Base-by-base conservation (phyloP, 208 protist genomes). In the Novymonas esmeraldas region DNA sequence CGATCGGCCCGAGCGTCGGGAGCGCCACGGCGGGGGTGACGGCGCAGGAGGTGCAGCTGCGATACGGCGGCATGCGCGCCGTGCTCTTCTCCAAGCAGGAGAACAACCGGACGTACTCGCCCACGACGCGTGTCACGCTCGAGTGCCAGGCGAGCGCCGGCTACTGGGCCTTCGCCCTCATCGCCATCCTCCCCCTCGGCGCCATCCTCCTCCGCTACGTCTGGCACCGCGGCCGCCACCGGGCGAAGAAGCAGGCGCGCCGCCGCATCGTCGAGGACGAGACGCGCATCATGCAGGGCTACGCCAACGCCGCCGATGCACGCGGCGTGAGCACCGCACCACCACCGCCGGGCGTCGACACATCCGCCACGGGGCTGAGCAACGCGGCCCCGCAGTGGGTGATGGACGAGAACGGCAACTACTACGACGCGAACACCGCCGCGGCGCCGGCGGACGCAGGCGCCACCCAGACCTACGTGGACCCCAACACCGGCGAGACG, bases 121-220 rank as follows among this genome's bases (percentile, higher is more conserved):
- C 55, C 2, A 34, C 38, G 6, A 62, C 76, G 10, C 61, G 51
- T 9, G 34, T 68, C 29, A 63, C 70, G 0, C 26, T 76, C 4
- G 16, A 64, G 51, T 93, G 87, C 61, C 46, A 73, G 20, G 6
- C 75, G 9, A 73, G 34, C 26, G 77, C 64, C 31, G 79, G 60
- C 22, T 76, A 87, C 33, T 95, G 90, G 90, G 79, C 82, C 11
- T 54, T 95, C 28, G 70, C 79, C 13, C 55, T 95, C 28, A 73
- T 92, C 36, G 70, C 70, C 16, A 52, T 92, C 16, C 22, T 84
- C 1, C 78, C 78, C 4, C 42, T 89, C 18, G 33, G 70, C 11
- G 49, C 84, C 39, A 70, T 90, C 22, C 9, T 84, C 5, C 85
- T 82, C 54, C 70, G 83, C 20, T 95, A 87, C 34, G 29, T 82